Conservation (phyloP, 371 early-diverging fungal species). For the Rhizopus microsporus region DNA sequence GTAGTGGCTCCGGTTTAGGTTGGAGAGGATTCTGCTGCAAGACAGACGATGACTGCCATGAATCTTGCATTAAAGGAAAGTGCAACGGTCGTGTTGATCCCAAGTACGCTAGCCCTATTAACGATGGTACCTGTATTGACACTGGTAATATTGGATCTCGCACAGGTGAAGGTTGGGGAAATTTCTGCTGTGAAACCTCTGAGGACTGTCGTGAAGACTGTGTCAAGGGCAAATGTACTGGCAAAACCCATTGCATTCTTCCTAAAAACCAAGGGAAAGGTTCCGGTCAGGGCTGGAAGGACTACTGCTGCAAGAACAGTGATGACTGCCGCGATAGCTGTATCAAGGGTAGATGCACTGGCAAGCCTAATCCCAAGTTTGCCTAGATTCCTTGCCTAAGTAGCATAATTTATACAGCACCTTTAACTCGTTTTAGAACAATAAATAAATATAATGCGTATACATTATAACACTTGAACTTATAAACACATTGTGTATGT, state of each 20-base stretch:
- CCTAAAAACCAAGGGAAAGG: not conserved
- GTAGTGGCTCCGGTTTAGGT: not conserved
- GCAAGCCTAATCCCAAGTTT: not conserved
- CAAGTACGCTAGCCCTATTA: not conserved
- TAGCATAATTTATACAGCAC: too few relatives aligned
- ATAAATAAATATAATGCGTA: too few relatives aligned
- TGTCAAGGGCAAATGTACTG: not conserved
- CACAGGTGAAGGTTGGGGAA: not conserved
- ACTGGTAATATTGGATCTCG: not conserved
- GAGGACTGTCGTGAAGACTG: too few relatives aligned
- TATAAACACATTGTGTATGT: too few relatives aligned
- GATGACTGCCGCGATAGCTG: slow-evolving; percentile 5
- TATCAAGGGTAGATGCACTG: not conserved
- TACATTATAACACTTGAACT: too few relatives aligned
- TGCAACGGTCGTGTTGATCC: not conserved
- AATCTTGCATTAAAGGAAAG: not conserved
- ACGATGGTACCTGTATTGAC: not conserved
- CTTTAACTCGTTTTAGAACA: too few relatives aligned
- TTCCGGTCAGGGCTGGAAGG: not conserved
- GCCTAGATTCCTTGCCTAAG: not conserved
- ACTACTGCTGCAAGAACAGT: not conserved
- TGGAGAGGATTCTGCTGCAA: not conserved
- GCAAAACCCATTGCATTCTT: too few relatives aligned
- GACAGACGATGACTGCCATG: slow-evolving; percentile 1
- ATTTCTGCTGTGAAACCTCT: too few relatives aligned